Evolutionary conservation across 75 land plant species (phyloP).

Genomic region (Cunninghamia lanceolata): DNA sequence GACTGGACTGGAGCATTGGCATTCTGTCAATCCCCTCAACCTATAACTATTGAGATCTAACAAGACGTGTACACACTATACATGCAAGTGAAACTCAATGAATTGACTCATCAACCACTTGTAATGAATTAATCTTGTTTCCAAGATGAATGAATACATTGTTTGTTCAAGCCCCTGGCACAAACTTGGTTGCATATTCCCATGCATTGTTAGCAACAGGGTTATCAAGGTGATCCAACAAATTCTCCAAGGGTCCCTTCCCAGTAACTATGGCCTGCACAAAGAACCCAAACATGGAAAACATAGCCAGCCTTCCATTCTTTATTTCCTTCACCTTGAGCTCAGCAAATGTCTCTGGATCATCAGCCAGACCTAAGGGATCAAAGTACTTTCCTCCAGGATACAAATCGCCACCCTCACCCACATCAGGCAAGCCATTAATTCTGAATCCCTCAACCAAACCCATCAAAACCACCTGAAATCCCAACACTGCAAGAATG

Average conservation of each 20-base stretch:
- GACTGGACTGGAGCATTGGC: background rate
- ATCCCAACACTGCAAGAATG: slow-evolving; percentile 84
- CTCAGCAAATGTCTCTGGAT: slow-evolving; percentile 88
- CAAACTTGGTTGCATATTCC: slow-evolving; percentile 90
- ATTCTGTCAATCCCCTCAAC: background rate
- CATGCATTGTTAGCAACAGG: slow-evolving; percentile 92
- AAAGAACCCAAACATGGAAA: slow-evolving; percentile 93
- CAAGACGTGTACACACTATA: background rate
- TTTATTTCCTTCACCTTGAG: slow-evolving; percentile 91
- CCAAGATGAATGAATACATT: background rate
- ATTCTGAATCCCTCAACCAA: slow-evolving; percentile 86
- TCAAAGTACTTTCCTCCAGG: slow-evolving; percentile 69
- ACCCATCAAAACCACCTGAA: slow-evolving; percentile 89
- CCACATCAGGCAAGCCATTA: slow-evolving; percentile 76
- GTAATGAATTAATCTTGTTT: background rate
- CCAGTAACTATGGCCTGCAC: slow-evolving; percentile 91
- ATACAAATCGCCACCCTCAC: slow-evolving; percentile 80
- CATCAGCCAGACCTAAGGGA: slow-evolving; percentile 79
- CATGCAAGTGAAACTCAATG: background rate
- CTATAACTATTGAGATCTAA: background rate
- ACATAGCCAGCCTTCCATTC: slow-evolving; percentile 87
- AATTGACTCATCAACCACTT: background rate
- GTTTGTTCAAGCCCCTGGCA: slow-evolving; percentile 45
- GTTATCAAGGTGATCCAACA: slow-evolving; percentile 81
- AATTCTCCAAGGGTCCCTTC: slow-evolving; percentile 83